A percentile compares a stretch with the other conserved stretches of the same genome.
Evolutionary conservation across 1,284 basidiomycete species (phyloP).

Genomic region (Apiotrichum laibachii): DNA sequence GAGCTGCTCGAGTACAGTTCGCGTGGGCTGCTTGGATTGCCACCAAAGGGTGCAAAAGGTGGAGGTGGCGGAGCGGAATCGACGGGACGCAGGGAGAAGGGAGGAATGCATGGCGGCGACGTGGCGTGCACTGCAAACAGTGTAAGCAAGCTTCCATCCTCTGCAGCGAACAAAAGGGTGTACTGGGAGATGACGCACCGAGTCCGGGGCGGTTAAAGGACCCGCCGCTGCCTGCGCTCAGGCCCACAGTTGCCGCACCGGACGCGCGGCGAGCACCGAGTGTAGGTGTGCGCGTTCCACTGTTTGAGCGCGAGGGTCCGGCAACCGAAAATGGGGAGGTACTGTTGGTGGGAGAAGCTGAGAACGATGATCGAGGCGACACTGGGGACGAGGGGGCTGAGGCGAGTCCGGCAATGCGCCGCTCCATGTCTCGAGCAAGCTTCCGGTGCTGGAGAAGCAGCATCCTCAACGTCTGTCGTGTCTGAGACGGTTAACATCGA

Average conservation of each 20-base stretch:
- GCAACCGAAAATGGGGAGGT: not conserved
- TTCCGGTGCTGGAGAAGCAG: constrained; percentile 46
- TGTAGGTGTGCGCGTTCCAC: constrained; percentile 1
- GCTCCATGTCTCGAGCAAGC: constrained; percentile 40
- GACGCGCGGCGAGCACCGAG: constrained; percentile 1
- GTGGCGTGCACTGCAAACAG: constrained; percentile 12
- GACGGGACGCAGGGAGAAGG: constrained; percentile 36
- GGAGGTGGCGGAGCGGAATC: constrained; percentile 4
- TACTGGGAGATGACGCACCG: constrained; percentile 3
- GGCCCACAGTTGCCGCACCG: constrained; percentile 5
- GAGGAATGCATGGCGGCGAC: constrained; percentile 27
- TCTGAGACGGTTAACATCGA: not conserved
- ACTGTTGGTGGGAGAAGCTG: not conserved
- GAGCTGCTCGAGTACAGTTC: constrained; percentile 39
- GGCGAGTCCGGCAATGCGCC: constrained; percentile 28
- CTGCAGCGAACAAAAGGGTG: not conserved
- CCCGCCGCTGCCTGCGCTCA: constrained; percentile 5
- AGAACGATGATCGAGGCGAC: constrained; percentile 4
- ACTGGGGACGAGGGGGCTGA: constrained; percentile 1
- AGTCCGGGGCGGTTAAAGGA: constrained; percentile 5
- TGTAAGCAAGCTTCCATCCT: not conserved
- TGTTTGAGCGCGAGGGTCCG: not conserved
- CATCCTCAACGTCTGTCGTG: constrained; percentile 36
- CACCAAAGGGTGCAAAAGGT: constrained; percentile 6
- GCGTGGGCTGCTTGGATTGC: constrained; percentile 7